phyloP scores from a whole-genome alignment of 2,329 filamentous ascomycete species.

The Sporothrix luriei region DNA sequence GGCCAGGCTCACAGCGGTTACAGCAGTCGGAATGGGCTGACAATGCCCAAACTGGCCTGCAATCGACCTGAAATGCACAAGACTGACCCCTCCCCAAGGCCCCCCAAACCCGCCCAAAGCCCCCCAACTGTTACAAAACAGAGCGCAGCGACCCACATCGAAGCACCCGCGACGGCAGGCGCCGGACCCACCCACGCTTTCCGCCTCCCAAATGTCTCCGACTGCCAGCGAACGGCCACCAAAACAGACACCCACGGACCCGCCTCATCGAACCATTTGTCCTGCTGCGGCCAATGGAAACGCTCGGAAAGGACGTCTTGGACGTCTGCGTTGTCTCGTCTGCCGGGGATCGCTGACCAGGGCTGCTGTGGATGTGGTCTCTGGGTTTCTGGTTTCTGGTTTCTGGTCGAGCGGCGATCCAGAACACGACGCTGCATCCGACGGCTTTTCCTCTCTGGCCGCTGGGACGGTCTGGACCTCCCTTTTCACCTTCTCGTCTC shows the following conservation, averaged over 20 bases:
- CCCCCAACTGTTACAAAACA: slow-evolving; percentile 1
- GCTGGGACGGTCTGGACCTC: background rate
- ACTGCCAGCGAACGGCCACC: background rate
- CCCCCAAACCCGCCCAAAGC: background rate
- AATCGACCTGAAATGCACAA: background rate
- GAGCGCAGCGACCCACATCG: slow-evolving; percentile 12
- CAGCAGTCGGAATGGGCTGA: slow-evolving; percentile 1
- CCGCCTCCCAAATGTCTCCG: background rate
- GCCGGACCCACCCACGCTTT: background rate
- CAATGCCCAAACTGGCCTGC: background rate
- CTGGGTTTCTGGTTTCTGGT: background rate
- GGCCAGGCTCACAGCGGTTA: slow-evolving; percentile 20
- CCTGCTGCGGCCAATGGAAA: background rate
- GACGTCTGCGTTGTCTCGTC: slow-evolving; percentile 13
- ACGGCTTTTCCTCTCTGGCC: too few relatives aligned
- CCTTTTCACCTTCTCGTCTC: background rate
- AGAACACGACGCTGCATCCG: too few relatives aligned
- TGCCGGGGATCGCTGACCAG: slow-evolving; percentile 20
- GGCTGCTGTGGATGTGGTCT: background rate
- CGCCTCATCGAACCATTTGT: slow-evolving; percentile 6
- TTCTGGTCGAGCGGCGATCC: background rate
- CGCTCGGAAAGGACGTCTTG: background rate
- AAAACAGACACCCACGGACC: background rate
- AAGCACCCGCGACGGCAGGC: slow-evolving; percentile 16
- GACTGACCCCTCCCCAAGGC: background rate